Conservation (phyloP, 164 flowering plant genomes). For the Vitis amurensis region DNA sequence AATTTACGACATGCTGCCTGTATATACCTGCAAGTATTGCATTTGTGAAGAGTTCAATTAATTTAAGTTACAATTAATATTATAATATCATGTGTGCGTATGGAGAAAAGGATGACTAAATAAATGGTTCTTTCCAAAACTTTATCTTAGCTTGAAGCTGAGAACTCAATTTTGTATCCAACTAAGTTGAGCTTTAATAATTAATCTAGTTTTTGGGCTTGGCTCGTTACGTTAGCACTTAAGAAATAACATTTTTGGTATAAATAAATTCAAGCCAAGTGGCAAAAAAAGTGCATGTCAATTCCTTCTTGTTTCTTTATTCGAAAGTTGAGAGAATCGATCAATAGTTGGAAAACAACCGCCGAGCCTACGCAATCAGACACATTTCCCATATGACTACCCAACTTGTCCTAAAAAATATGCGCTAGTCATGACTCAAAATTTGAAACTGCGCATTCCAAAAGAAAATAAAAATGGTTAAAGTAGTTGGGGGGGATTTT, state of each 20-base stretch:
- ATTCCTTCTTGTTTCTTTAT: background rate
- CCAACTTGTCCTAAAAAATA: background rate
- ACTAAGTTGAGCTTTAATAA: no score
- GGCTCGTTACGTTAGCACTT: background rate
- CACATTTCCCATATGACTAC: background rate
- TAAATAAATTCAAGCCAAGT: background rate
- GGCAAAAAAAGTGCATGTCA: background rate
- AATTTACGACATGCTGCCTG: no score
- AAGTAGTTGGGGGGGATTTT: background rate
- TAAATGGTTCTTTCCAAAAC: no score
- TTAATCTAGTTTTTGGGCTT: background rate
- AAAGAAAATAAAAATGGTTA: background rate
- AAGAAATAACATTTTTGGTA: background rate
- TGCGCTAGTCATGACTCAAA: background rate
- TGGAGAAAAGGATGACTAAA: no score
- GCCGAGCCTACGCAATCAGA: background rate
- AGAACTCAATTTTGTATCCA: background rate
- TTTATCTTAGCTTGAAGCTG: background rate
- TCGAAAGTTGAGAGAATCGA: background rate
- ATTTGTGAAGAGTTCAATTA: no score
- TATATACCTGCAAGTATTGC: no score
- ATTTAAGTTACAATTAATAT: no score
- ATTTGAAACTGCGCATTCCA: background rate
- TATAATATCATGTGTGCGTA: no score
- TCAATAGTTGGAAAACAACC: background rate